Conservation (phyloP, 2,329 filamentous ascomycete genomes). For the Fusarium domesticum region DNA sequence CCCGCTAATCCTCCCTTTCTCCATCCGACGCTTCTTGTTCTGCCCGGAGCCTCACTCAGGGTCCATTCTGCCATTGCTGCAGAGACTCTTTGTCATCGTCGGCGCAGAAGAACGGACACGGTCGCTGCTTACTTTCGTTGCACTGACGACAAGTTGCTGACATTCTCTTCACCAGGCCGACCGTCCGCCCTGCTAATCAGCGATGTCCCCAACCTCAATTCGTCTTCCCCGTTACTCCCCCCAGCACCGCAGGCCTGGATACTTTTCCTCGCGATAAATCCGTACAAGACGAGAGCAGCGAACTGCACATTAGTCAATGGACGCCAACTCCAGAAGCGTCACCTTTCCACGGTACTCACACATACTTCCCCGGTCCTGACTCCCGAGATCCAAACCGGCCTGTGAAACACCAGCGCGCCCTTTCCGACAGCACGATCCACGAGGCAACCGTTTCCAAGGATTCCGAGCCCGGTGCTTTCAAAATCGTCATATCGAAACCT, state of each 20-base stretch:
- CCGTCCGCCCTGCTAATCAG: conserved; percentile 59
- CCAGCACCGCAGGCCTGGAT: conserved; percentile 57
- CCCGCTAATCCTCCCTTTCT: conserved; percentile 13
- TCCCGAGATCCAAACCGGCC: conserved; percentile 21
- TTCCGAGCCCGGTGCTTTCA: conserved; percentile 66
- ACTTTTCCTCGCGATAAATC: conserved; percentile 34
- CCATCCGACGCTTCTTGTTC: conserved; percentile 10
- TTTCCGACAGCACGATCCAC: conserved; percentile 75
- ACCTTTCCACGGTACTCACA: conserved; percentile 35
- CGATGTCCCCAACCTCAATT: conserved; percentile 60
- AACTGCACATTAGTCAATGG: conserved; percentile 39
- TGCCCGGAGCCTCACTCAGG: conserved; percentile 6
- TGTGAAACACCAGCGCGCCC: conserved; percentile 56
- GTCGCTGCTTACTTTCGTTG: neutral
- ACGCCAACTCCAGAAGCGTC: conserved; percentile 41
- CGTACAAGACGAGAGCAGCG: conserved; percentile 25
- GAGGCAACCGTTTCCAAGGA: conserved; percentile 55
- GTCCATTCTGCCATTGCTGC: conserved; percentile 10
- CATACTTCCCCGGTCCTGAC: conserved; percentile 32
- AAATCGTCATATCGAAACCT: conserved; percentile 75
- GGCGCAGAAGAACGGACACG: conserved; percentile 10
- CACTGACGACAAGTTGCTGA: conserved; percentile 16
- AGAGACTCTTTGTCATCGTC: conserved; percentile 13
- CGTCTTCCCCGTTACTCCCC: conserved; percentile 59
- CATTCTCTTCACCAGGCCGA: conserved; percentile 46